A percentile compares a stretch with the other conserved stretches of the same genome.
phyloP scores from a whole-genome alignment of 768 basidiomycete genomes.

The Gyrodon lividus region DNA sequence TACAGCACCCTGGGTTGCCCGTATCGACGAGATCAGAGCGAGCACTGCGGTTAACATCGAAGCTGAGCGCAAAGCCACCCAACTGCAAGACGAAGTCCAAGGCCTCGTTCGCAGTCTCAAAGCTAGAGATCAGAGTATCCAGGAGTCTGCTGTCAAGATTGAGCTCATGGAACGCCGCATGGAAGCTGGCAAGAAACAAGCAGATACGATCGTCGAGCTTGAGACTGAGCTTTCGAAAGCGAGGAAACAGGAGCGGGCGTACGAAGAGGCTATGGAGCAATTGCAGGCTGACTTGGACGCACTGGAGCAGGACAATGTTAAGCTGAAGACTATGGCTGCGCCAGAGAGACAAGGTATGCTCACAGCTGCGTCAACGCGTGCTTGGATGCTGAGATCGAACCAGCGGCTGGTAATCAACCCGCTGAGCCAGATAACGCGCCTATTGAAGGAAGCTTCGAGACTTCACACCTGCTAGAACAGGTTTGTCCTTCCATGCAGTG shows the following conservation, averaged over 20 bases:
- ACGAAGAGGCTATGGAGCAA: constrained; percentile 93
- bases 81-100: constrained; percentile 88
- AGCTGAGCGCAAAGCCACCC: constrained; percentile 83
- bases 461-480: constrained; percentile 86
- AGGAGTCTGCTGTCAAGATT: constrained; percentile 89
- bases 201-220: constrained; percentile 77
- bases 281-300: constrained; percentile 85
- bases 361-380: background rate
- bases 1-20: constrained; percentile 79
- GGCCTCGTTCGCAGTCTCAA: constrained; percentile 82
- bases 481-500: constrained; percentile 35
- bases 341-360: constrained; percentile 70
- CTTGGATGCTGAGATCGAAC: background rate
- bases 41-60: constrained; percentile 84
- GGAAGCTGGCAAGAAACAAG: constrained; percentile 89
- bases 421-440: constrained; percentile 60
- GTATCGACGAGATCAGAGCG: constrained; percentile 81
- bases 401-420: constrained; percentile 48
- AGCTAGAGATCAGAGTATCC: constrained; percentile 84
- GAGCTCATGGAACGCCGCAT: constrained; percentile 92
- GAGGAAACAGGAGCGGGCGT: constrained; percentile 83
- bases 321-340: constrained; percentile 67
- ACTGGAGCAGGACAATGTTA: constrained; percentile 85
- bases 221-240: constrained; percentile 79
- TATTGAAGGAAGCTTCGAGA: constrained; percentile 81